Evolutionary conservation across 108 stramenopile species (phyloP).

Genomic region (Asterionellopsis glacialis): DNA sequence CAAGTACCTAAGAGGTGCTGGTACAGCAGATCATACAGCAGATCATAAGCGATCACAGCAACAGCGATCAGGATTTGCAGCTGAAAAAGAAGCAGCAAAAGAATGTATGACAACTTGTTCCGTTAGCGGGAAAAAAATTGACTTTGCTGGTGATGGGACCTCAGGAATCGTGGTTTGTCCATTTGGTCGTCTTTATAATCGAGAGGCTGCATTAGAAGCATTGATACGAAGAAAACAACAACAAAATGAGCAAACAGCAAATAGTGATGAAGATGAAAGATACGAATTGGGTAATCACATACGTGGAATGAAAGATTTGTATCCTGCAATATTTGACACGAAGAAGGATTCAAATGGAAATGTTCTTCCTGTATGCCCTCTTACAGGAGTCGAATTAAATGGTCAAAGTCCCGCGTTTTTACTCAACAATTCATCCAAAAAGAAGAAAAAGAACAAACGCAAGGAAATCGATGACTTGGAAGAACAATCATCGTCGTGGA

Average conservation of each 20-base stretch:
- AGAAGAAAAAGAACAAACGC: not conserved
- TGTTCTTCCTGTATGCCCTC: slow-evolving; percentile 47
- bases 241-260: slow-evolving; percentile 1
- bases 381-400: slow-evolving; percentile 62
- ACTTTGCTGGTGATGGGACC: slow-evolving; percentile 8
- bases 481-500: slow-evolving; percentile 20
- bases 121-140: slow-evolving; percentile 40
- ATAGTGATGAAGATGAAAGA: not conserved
- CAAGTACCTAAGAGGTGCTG: slow-evolving; percentile 77
- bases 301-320: slow-evolving; percentile 66
- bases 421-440: slow-evolving; percentile 18
- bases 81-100: slow-evolving; percentile 27
- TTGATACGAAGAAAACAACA: slow-evolving; percentile 42
- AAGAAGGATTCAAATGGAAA: slow-evolving; percentile 13
- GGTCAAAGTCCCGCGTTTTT: slow-evolving; percentile 46
- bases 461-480: slow-evolving; percentile 4
- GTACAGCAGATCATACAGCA: slow-evolving; percentile 67
- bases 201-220: slow-evolving; percentile 73
- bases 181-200: slow-evolving; percentile 65
- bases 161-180: slow-evolving; percentile 61
- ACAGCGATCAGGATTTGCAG: slow-evolving; percentile 15
- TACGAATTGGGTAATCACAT: slow-evolving; percentile 40
- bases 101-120: slow-evolving; percentile 56
- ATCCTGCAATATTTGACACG: slow-evolving; percentile 44
- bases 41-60: slow-evolving; percentile 20